Base-by-base conservation (phyloP, 441 rosid genomes). In the Populus tomentosa region DNA sequence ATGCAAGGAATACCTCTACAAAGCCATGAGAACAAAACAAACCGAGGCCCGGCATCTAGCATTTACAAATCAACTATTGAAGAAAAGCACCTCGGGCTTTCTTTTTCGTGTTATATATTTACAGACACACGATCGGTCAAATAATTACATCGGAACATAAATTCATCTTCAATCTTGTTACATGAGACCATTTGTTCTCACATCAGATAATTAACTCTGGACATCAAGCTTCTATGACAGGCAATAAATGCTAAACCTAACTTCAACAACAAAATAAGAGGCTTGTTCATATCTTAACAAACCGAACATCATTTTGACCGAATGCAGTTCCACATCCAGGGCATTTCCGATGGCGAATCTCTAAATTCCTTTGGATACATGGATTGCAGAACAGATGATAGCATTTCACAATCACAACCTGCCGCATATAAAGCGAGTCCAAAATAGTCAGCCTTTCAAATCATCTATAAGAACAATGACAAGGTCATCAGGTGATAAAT, bases 331-430 rank as follows among this genome's bases (percentile, higher is more conserved):
- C 98, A 14, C 99, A 94, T 10, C 89, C 98, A 10, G 99, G 99
- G 84, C 99, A 96, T 81, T 91, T 96, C 10, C 98, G 84, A 76
- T 90, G 97, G 64, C 98, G 87, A 24, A 96, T 89, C 86, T 94
- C 99, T 78, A 96, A 78, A 75, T 91, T 96, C 76, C 97, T 87
- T 82, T 91, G 99, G 75, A 96, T 96, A 77, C 99, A 92, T 59
- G 91, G 98, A 85, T 96, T 89, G 92, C 98, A 96, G 88, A 96
- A 96, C 16, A 96, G 92, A 81, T 94, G 98, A 80, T 84, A 94
- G 85, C 99, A 96, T 80, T 92, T 96, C 83, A 90, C 89, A 26
- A 96, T 96, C 16, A 96, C 99, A 18, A 96, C 99, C 98, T 94
- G 94, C 75, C 66, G 73, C 66, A 75, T 70, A 63, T n/a, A 30